Evolutionary conservation across 176 grass and related monocot genomes (phyloP).

Genomic region (Triticum monococcum): DNA sequence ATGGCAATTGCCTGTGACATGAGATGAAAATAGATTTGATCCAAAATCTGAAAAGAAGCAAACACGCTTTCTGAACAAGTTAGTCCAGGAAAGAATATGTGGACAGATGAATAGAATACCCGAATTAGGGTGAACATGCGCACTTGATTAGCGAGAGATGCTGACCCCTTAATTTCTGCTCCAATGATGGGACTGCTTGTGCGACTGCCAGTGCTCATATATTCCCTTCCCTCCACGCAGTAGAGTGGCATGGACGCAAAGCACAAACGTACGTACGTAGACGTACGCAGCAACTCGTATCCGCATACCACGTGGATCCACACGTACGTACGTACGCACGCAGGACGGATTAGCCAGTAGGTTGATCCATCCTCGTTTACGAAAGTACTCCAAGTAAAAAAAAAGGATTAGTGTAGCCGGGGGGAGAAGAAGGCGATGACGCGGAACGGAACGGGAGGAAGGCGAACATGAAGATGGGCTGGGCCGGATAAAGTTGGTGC

Average conservation of each 20-base stretch:
- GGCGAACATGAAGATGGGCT: not conserved
- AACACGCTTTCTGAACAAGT: conserved; percentile 40
- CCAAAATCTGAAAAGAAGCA: not conserved
- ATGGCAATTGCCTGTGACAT: not conserved
- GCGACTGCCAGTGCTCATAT: not conserved
- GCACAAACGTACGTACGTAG: not conserved
- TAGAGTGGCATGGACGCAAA: not conserved
- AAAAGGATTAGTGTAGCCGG: not conserved
- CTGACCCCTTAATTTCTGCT: not conserved
- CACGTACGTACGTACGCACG: not conserved
- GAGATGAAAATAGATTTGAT: not conserved
- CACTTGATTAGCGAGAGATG: conserved; percentile 29
- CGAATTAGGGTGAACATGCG: conserved; percentile 15
- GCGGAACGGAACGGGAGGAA: not conserved
- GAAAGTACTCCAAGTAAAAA: not conserved
- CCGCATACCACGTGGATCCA: not conserved
- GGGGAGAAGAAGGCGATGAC: too few relatives aligned
- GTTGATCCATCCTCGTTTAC: not conserved
- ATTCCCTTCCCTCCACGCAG: not conserved
- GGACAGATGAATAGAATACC: conserved; percentile 3
- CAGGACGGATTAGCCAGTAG: too few relatives aligned
- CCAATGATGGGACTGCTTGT: conserved; percentile 8
- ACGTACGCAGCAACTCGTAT: not conserved
- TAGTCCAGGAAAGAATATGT: not conserved
- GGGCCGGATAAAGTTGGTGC: conserved; percentile 20